Conservation (phyloP, 2,329 filamentous ascomycete species). For the Chaetomiaceae sp. region DNA sequence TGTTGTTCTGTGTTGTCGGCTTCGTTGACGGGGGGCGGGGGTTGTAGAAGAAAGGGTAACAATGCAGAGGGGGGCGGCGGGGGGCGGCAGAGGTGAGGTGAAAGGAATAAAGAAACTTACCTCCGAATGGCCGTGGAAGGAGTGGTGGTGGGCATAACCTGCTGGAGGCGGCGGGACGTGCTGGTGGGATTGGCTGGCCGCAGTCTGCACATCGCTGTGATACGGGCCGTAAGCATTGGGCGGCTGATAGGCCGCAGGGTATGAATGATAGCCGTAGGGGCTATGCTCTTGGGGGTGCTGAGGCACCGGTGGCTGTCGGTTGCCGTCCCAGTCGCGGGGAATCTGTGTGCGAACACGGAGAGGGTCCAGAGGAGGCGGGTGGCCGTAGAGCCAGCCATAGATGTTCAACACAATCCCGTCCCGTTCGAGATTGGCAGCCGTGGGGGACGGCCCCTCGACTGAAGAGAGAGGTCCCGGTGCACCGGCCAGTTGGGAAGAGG, state of each 20-base stretch:
- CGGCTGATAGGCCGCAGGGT: neutral
- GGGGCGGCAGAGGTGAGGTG: too few relatives aligned
- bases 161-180: neutral
- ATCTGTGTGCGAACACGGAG: slow-evolving; percentile 1
- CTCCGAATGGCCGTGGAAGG: neutral
- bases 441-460: neutral
- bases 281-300: neutral
- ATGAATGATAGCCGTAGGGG: neutral
- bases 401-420: slow-evolving; percentile 6
- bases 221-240: neutral
- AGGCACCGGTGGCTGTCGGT: neutral
- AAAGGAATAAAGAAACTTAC: neutral
- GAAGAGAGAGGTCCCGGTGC: neutral
- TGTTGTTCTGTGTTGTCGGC: too few relatives aligned
- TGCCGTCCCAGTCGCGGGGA: slow-evolving; percentile 1
- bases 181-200: neutral
- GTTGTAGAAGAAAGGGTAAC: neutral
- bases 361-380: neutral
- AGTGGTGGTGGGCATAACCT: too few relatives aligned
- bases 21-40: too few relatives aligned
- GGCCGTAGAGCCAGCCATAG: slow-evolving; percentile 11
- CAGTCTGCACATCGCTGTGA: neutral
- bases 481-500: neutral
- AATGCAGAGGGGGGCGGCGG: too few relatives aligned
- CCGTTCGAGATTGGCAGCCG: neutral